Evolutionary conservation across 495 filamentous ascomycete genomes (phyloP), one percentile per base, ranked within the genome.

Genomic region (Durotheca rogersii): DNA sequence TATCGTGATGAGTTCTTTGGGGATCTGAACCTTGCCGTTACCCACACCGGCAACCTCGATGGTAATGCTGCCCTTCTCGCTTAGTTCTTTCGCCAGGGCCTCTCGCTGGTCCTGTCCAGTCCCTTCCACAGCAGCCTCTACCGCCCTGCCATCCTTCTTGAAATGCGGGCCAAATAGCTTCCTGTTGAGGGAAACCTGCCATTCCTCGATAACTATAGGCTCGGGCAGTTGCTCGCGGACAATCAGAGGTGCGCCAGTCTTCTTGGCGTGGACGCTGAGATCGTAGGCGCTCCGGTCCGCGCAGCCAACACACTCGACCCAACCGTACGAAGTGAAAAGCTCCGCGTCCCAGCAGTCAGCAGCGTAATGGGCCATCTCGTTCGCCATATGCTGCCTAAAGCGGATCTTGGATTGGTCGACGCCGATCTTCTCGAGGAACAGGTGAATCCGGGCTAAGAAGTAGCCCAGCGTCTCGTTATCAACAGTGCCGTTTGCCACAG

Each of bases 291-390:
- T 82, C 21, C 84, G 71, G 54, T 86, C 83, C 2, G 84, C 84
- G 64, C 84, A 87, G 30, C 84, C 83, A 46, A 86, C 82, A 58
- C 82, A 84, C 64, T 86, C 83, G 43, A 86, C 77, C 84, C 83
- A 86, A 45, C 84, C 84, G 61, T 85, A 86, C 37, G 72, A 80
- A 15, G 80, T 86, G 14, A 77, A 55, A 7, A 86, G 67, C 46
- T 86, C 83, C 10, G 82, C 83, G 65, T 87, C 84, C 82, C 82
- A 86, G 60, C 83, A 87, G 61, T 86, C 83, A 1, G 77, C 67
- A 16, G 84, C 84, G 47, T 85, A 87, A 63, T 86, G 84, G 12
- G 84, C 84, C 83, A 86, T 86, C 63, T 87, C 84, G 52, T 86
- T 86, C 4, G 78, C 74, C 80, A 87, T 83, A 53, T 87, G 83